These are phyloP conservation scores for Boletales sp. DNA, from an alignment of 768 basidiomycete genomes.

Conservation along the genomic window DNA sequence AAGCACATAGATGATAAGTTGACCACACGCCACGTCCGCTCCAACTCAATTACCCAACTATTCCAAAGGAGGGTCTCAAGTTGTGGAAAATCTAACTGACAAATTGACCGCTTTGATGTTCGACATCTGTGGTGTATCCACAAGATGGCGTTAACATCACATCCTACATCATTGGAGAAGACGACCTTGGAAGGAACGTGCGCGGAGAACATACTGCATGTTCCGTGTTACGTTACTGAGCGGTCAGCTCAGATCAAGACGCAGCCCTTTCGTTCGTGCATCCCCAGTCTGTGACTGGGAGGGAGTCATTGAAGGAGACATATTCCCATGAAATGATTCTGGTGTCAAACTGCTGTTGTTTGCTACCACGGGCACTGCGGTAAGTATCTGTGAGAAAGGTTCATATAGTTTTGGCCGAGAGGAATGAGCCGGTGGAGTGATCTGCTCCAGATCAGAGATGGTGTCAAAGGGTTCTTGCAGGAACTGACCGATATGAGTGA, in stretches of 20 bases:
- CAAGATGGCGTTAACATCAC: neutral
- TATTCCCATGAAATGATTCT: conserved; percentile 57
- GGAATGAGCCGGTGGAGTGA: conserved; percentile 45
- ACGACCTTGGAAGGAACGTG: neutral
- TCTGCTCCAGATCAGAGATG: conserved; percentile 32
- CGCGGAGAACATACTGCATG: neutral
- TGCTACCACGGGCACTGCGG: conserved; percentile 22
- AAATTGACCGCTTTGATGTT: neutral
- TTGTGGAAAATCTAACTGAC: too few species aligned
- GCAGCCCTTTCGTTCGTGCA: conserved; percentile 12
- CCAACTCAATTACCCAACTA: too few species aligned
- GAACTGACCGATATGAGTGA: conserved; percentile 49
- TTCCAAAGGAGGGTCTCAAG: too few species aligned
- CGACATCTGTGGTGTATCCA: neutral
- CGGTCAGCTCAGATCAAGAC: conserved; percentile 29
- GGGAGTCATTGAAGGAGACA: conserved; percentile 41
- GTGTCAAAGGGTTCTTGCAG: neutral
- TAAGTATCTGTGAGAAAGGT: conserved; percentile 34
- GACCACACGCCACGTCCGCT: too few species aligned
- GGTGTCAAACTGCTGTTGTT: conserved; percentile 46
- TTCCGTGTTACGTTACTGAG: neutral
- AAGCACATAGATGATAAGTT: too few species aligned
- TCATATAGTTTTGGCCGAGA: conserved; percentile 39
- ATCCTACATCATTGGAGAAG: neutral
- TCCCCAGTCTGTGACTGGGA: conserved; percentile 16